Base-by-base conservation (phyloP, 2,329 filamentous ascomycete species). In the Orbilia quercus region DNA sequence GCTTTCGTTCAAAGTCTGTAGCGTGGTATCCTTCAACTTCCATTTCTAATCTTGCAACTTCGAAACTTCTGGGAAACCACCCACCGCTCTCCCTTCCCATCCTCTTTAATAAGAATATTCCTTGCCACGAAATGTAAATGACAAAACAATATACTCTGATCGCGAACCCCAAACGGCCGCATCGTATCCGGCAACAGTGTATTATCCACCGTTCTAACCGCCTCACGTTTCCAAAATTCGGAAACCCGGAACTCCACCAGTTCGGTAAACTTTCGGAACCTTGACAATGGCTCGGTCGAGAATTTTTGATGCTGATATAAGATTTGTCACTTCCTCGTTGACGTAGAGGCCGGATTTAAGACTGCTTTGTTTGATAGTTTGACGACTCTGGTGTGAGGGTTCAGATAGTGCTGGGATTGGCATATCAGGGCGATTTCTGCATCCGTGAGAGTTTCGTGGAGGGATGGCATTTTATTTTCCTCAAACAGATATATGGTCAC, bases 11-110 rank as follows among this genome's bases (percentile, higher is more conserved):
- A 18, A 57, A 44, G 23, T 20, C n/a, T 6, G 36, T 57, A 14
- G 31, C 25, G 18, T 18, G 3, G 11, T 28, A 36, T 23, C 38
- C 14, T 57, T 28, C 20, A 11, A 38, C 38, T 16, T 20, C 38
- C 7, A 34, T 36, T 44, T 64, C 48, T 48, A 64, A 47, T 20
- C 48, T 34, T 42, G 57, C 57, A 16, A 50, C 16, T 28, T 60
- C 47, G 45, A 63, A 54, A 9, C n/a, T 22, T 14, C 38, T 54
- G 12, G 59, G 59, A 55, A 54, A 55, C 57, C 57, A 64, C 20
- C 48, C 59, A 14, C 31, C 59, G 18, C 23, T 55, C 12, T 55
- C 38, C 59, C 59, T 28, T 12, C 14, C 22, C 42, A 12, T 28
- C 60, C 5, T 36, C 28, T 40, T 57, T 57, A 34, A 55, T 16